Evolutionary conservation across 2,329 filamentous ascomycete genomes (phyloP), one percentile per base, ranked within the genome.

Genomic region (Sporothrix brasiliensis): DNA sequence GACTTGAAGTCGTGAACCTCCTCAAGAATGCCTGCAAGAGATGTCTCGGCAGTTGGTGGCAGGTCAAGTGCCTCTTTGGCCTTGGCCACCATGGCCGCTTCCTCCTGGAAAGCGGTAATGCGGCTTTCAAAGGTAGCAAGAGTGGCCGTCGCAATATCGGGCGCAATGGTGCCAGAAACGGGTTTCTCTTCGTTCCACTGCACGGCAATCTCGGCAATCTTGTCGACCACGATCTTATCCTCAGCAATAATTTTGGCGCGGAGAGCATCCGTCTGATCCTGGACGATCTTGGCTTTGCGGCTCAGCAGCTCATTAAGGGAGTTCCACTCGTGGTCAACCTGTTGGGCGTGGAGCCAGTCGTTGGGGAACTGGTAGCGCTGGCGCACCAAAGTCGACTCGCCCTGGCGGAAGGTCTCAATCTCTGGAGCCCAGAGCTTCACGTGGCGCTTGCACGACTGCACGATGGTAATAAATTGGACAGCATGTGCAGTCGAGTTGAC

Each of bases 1-100:
- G 94, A 97, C 81, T 97, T 97, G 83, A 99, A 99, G 80, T 99
- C 95, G 73, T 97, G 93, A 2, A 99, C 93, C 81, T 99, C 95
- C 78, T 98, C 94, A 19, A 98, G 85, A 10, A 97, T 91, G 34
- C 91, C 87, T n/a, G 88, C 85, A 27, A 99, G 87, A n/a, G 91
- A 89, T 67, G 91, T 92, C 75, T 97, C 92, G 0, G 90, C 84
- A 69, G 88, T 91, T 2, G 91, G 87, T 3, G 94, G 92, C 54
- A 99, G 86, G 77, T 97, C 93, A 54, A 99, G 88, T 4, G 95
- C 95, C 79, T 99, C 95, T 80, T 98, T 99, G 2, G 96, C 96
- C 79, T 93, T 97, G 6, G 92, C 91, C 16, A 99, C 93, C 89
- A 97, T 97, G 71, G 95, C 91, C 34, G 91, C 92, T 77, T 99